Evolutionary conservation across 768 basidiomycete genomes (phyloP), one percentile per base, ranked within the genome.

Genomic region (Pisolithus microcarpus): DNA sequence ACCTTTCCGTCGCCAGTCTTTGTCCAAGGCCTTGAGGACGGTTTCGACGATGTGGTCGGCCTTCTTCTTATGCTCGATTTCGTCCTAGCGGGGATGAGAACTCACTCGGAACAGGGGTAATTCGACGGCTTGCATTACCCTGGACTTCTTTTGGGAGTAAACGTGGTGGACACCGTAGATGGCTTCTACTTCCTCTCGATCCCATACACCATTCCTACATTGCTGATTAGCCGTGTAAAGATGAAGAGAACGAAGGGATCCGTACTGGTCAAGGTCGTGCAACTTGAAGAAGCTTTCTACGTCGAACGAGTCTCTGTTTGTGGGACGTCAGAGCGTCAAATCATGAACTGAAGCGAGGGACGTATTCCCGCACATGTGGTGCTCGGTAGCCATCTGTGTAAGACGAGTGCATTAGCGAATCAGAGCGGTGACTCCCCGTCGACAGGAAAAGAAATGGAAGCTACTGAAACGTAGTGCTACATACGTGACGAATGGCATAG

Each of bases 111-210:
- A 19, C 28, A n/a, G 44, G 31, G 45, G 28, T 7, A 51, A 40
- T 38, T 37, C 31, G 7, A 34, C 36, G 50, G 15, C 31, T 19
- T 40, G 40, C 0, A 24, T 7, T 19, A 78, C 87, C 75, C 81
- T 84, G 30, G 84, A 88, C 68, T 85, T 80, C 70, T 85, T 85
- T 73, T 84, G 84, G 40, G 85, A 87, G 65, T 86, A 90, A 51
- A 91, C 76, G 61, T 97, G 94, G 66, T 96, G 92, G 7, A 97
- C 86, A 48, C 95, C 95, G 58, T 99, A 99, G 37, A 99, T 82
- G 18, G 93, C 92, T 67, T 96, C 87, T 53, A 99, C 87, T 66
- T 99, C 95, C 49, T 84, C 83, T 52, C 75, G 74, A 64, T 90
- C 85, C 84, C 91, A 91, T 48, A 78, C 61, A 0, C 90, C 90